phyloP scores from a whole-genome alignment of 768 basidiomycete genomes.

The Xerocomus brunneocitrinus region DNA sequence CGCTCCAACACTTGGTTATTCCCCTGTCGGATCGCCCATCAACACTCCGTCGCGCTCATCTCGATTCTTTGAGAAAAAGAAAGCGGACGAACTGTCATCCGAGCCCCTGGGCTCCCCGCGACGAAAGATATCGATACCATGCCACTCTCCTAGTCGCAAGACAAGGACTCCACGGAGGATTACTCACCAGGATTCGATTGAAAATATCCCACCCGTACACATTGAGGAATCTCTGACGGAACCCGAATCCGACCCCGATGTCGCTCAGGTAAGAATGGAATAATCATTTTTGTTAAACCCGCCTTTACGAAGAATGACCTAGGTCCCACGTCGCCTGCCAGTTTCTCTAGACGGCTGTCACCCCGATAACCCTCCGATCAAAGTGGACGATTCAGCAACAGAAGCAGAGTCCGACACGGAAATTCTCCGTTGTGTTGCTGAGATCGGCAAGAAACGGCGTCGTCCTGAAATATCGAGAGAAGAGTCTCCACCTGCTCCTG shows the following conservation, averaged over 20 bases:
- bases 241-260: constrained; percentile 25
- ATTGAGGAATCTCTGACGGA: constrained; percentile 30
- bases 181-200: constrained; percentile 2
- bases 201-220: constrained; percentile 1
- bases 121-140: not conserved
- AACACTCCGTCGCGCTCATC: not conserved
- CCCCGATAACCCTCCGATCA: not conserved
- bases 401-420: constrained; percentile 33
- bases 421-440: constrained; percentile 17
- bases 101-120: not conserved
- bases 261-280: constrained; percentile 9
- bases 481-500: constrained; percentile 4
- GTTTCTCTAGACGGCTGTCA: not conserved
- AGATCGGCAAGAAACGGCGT: constrained; percentile 12
- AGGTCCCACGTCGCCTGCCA: not conserved
- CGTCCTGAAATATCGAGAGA: constrained; percentile 2
- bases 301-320: not conserved
- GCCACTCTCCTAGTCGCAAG: constrained; percentile 4
- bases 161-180: not conserved
- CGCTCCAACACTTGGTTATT: not conserved
- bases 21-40: constrained; percentile 1
- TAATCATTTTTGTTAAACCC: not conserved
- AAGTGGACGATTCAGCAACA: constrained; percentile 26
- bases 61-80: not conserved
- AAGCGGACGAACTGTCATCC: not conserved